A percentile compares a stretch with the other conserved stretches of the same genome.
Conservation (phyloP, 2,329 filamentous ascomycete species). For the Penicillium sp. region DNA sequence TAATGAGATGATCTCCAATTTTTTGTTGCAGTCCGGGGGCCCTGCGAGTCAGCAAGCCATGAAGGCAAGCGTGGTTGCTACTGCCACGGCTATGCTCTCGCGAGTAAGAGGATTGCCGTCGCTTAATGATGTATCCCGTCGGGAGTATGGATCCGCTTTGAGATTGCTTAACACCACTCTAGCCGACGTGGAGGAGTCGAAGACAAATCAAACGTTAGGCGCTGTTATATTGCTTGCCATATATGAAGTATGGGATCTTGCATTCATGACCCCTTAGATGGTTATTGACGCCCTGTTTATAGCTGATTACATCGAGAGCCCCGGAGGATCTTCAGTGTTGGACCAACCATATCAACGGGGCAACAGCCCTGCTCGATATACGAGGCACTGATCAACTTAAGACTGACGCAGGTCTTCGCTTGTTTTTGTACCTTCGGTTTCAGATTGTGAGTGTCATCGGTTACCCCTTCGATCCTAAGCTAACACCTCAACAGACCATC, state of each 20-base stretch:
- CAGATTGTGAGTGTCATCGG: slow-evolving; percentile 42
- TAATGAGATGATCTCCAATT: slow-evolving; percentile 18
- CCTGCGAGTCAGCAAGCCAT: slow-evolving; percentile 27
- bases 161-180: slow-evolving; percentile 35
- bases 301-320: slow-evolving; percentile 36
- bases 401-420: slow-evolving; percentile 42
- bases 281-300: not conserved
- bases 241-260: slow-evolving; percentile 47
- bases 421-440: slow-evolving; percentile 50
- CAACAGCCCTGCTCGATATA: slow-evolving; percentile 48
- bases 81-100: slow-evolving; percentile 51
- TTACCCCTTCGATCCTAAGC: not conserved
- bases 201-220: slow-evolving; percentile 40
- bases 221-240: slow-evolving; percentile 52
- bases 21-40: slow-evolving; percentile 14
- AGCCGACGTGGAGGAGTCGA: slow-evolving; percentile 28
- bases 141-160: slow-evolving; percentile 49
- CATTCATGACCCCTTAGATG: not conserved
- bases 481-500: slow-evolving; percentile 23
- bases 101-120: slow-evolving; percentile 45
- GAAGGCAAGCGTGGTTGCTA: slow-evolving; percentile 47
- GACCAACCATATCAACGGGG: slow-evolving; percentile 52
- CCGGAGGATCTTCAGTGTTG: slow-evolving; percentile 45
- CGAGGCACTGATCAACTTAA: slow-evolving; percentile 34
- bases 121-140: slow-evolving; percentile 42